Evolutionary conservation across 148 eudicot genomes (phyloP), one percentile per base, ranked within the genome.

Genomic region (Arctostaphylos glauca): DNA sequence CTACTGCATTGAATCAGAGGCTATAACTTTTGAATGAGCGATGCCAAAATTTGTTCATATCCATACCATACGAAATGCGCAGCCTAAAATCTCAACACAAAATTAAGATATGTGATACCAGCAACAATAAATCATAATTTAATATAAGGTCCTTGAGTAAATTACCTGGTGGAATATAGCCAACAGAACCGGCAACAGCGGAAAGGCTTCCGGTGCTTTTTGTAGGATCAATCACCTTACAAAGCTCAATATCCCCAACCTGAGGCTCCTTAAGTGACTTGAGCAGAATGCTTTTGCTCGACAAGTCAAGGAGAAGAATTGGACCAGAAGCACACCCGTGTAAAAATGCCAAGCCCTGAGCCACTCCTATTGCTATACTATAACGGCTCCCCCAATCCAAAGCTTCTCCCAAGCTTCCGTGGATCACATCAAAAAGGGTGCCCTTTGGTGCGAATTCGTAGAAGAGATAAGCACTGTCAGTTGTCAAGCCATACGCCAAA

Each of bases 141-240:
- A 55, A 77, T 5, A 58, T 9, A 58, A 19, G 68, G 81, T 78
- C 47, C n/a, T 44, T 13, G 80, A 53, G 59, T 54, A 12, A 48
- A 13, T 81, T 84, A 95, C 98, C 98, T 88, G 98, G 96, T 78
- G 98, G 98, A 70, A 94, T 88, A 70, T 94, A 95, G 81, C 98
- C 98, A 70, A 92, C 94, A 68, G 98, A 90, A 78, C 96, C 96
- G 72, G 95, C 93, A 80, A 95, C 86, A 72, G 96, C 88, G 13
- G 98, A 94, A 82, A 92, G 90, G 84, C 94, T 94, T 77, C 91
- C 84, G 5, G 91, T 90, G 86, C 89, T 90, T 80, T 90, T 94
- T 10, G 90, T 89, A 78, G 96, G 95, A 84, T 94, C 96, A 53
- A 92, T 92, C 78, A 95, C 93, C 88, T 94, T 95, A 73, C 88